A percentile compares a stretch with the other conserved stretches of the same genome.
Conservation (phyloP, 176 grass and related monocot species). For the Oryza brachyantha region DNA sequence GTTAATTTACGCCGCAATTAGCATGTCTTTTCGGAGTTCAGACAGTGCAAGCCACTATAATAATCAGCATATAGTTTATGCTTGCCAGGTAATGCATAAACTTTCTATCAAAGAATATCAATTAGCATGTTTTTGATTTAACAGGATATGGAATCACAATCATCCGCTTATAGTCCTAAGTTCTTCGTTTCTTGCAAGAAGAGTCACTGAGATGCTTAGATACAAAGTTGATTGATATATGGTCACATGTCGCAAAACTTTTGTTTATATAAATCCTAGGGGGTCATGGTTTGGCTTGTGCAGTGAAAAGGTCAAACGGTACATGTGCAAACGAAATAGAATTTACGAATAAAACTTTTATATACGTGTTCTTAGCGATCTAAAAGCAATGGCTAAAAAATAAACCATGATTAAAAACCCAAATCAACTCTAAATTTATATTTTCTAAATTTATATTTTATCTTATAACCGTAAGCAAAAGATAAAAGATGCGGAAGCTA, state of each 20-base stretch:
- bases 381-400: too few relatives aligned
- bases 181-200: conserved; percentile 24
- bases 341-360: too few relatives aligned
- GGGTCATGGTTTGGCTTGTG: too few relatives aligned
- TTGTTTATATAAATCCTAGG: conserved; percentile 4
- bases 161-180: not conserved
- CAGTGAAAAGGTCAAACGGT: too few relatives aligned
- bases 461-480: too few relatives aligned
- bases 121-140: conserved; percentile 14
- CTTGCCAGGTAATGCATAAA: conserved; percentile 30
- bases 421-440: too few relatives aligned
- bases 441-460: too few relatives aligned
- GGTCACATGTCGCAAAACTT: conserved; percentile 30
- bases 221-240: conserved; percentile 9
- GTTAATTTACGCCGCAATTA: conserved; percentile 26
- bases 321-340: too few relatives aligned
- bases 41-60: conserved; percentile 15
- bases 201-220: conserved; percentile 33
- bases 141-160: conserved; percentile 27
- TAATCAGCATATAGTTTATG: conserved; percentile 39
- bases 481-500: too few relatives aligned
- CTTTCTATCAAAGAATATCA: conserved; percentile 12
- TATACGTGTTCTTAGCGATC: too few relatives aligned
- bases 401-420: too few relatives aligned
- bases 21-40: conserved; percentile 37